These are phyloP conservation scores for Cystodermella granulosa DNA, from an alignment of 1,284 basidiomycete genomes.

Conservation along the genomic window DNA sequence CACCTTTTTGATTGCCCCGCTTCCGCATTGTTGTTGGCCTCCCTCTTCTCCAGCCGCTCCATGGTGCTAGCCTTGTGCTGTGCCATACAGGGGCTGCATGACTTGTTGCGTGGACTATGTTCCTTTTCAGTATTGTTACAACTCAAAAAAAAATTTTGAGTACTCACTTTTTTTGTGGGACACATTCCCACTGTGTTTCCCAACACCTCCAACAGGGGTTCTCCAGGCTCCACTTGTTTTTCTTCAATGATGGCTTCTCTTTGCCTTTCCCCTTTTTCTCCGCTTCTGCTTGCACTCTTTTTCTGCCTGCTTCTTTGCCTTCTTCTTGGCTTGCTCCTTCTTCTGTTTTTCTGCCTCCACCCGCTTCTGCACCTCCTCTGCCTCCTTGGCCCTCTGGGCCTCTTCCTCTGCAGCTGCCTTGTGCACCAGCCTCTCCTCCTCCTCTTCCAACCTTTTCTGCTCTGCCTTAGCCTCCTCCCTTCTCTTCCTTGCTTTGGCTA, in stretches of 20 bases:
- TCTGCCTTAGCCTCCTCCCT: not conserved
- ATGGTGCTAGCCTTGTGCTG: not conserved
- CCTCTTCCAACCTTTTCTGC: not conserved
- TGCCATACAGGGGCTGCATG: not conserved
- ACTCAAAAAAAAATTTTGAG: not conserved
- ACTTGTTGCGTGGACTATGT: not conserved
- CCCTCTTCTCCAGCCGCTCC: not conserved
- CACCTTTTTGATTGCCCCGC: not conserved
- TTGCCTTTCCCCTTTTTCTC: not conserved
- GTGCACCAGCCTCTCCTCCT: not conserved
- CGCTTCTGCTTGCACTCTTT: not conserved
- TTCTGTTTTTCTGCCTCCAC: not conserved
- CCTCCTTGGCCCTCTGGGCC: not conserved
- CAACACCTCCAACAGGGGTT: no score
- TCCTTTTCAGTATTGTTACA: not conserved
- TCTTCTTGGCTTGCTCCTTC: not conserved
- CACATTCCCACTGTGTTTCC: not conserved
- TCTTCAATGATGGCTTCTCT: not conserved
- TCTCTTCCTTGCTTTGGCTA: not conserved
- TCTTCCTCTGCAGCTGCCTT: conserved; percentile 1
- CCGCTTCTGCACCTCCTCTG: not conserved
- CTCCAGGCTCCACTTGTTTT: not conserved
- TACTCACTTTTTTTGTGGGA: not conserved
- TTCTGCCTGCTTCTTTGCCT: not conserved
- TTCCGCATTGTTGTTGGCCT: not conserved